Evolutionary conservation across 2,329 filamentous ascomycete species (phyloP).

Genomic region (Calonectria honghensis): DNA sequence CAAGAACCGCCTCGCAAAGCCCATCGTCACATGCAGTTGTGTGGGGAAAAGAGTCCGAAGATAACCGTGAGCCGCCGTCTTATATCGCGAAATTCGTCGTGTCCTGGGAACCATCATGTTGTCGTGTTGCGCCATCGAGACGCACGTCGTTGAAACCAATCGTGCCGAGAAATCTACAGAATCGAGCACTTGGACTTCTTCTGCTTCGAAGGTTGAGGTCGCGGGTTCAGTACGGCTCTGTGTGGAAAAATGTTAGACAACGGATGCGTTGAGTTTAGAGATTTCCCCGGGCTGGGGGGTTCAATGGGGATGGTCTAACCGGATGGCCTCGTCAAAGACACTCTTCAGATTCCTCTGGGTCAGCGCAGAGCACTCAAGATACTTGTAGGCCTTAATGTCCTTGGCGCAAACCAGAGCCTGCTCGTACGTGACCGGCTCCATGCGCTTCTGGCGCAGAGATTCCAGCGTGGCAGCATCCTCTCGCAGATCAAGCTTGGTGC

Average conservation of each 20-base stretch:
- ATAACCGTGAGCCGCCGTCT: conserved; percentile 54
- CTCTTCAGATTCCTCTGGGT: conserved; percentile 98
- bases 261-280: not conserved
- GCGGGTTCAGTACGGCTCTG: conserved; percentile 83
- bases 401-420: conserved; percentile 92
- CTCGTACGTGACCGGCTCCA: conserved; percentile 97
- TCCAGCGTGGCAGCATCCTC: conserved; percentile 91
- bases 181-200: conserved; percentile 83
- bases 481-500: conserved; percentile 96
- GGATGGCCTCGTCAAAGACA: conserved; percentile 98
- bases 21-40: conserved; percentile 55
- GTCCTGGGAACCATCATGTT: conserved; percentile 50
- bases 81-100: conserved; percentile 52
- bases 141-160: conserved; percentile 49
- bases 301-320: conserved; percentile 75
- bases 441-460: conserved; percentile 90
- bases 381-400: conserved; percentile 97
- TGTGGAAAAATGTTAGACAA: conserved; percentile 53
- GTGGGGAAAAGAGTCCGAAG: conserved; percentile 45
- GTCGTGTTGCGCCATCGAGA: conserved; percentile 52
- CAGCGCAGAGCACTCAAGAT: conserved; percentile 96
- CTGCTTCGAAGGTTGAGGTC: conserved; percentile 73
- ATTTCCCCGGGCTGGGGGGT: not conserved
- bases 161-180: conserved; percentile 69
- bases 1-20: conserved; percentile 56